Evolutionary conservation across 495 filamentous ascomycete species (phyloP).

Genomic region (Alectoria sarmentosa): DNA sequence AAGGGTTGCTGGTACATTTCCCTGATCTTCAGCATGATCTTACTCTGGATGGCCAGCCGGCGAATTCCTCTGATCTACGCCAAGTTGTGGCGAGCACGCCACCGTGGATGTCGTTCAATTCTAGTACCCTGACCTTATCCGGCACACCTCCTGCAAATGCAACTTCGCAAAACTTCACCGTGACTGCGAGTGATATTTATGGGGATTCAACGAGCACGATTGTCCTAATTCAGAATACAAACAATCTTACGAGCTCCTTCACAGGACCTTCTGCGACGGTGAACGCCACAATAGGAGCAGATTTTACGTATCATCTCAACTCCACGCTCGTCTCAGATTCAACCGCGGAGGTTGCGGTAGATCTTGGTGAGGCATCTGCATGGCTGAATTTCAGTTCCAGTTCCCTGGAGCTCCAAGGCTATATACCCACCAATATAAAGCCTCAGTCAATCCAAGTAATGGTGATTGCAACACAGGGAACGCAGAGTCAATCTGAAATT

Average conservation of each 20-base stretch:
- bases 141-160: constrained; percentile 55
- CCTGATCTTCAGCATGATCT: constrained; percentile 46
- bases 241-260: constrained; percentile 34
- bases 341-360: constrained; percentile 44
- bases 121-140: constrained; percentile 50
- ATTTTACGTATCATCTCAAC: constrained; percentile 57
- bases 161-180: constrained; percentile 54
- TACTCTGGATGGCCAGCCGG: constrained; percentile 53
- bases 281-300: constrained; percentile 53
- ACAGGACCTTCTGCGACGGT: constrained; percentile 39
- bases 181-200: constrained; percentile 57
- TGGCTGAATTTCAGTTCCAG: constrained; percentile 63
- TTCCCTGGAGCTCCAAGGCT: constrained; percentile 53
- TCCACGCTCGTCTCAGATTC: constrained; percentile 43
- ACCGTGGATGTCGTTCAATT: constrained; percentile 63
- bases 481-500: constrained; percentile 38
- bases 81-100: constrained; percentile 50
- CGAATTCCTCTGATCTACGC: constrained; percentile 39
- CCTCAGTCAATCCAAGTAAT: constrained; percentile 40
- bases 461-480: constrained; percentile 45
- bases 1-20: constrained; percentile 49
- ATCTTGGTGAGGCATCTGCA: constrained; percentile 42
- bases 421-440: constrained; percentile 46
- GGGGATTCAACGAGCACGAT: constrained; percentile 57
- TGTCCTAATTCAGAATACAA: constrained; percentile 50